Base-by-base conservation (phyloP, 768 basidiomycete genomes). In the Jaapia argillacea region DNA sequence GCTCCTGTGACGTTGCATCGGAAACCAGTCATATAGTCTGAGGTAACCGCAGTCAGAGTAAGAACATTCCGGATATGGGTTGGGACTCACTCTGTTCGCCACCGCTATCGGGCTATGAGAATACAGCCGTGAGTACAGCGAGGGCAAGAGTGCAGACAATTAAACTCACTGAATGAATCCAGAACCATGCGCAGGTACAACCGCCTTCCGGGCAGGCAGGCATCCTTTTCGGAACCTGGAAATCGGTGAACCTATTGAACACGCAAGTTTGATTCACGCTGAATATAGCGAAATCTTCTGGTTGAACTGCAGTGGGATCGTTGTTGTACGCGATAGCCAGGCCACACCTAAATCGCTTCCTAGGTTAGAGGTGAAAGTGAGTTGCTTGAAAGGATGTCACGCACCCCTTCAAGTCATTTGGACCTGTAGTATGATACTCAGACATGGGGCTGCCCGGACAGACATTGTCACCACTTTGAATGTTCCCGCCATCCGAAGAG, bases 151-250 rank as follows among this genome's bases (percentile, higher is more conserved):
- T 33, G 16, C 10, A 33, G 23, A 33, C 10, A 33, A 33, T 10
- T 10, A 33, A 33, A 50, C 55, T 22, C 23, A 59, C 49, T 14
- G 46, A 51, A 48, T 70, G 66, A 6, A 63, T 60, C 69, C 68
- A 70, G 55, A 57, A 56, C 59, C 58, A 69, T 20, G 67, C 59
- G 54, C 72, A 73, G 43, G 60, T 56, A 52, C 71, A 74, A n/a
- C 58, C 62, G 12, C 56, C 68, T 3, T 59, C 43, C 3, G 68
- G 66, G 48, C 71, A 74, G 14, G 60, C 44, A 4, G 72, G 71
- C 57, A 74, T 60, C 5, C 59, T 50, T 2, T 53, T 56, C 4
- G 72, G 72, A 25, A 74, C 57, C n/a, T 57, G 42, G 49, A 70
- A 74, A 36, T 49, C 51, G 21, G 66, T 71, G 47, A 61, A 49